These are phyloP conservation scores for Sordaria brevicollis DNA, from an alignment of 495 filamentous ascomycete genomes.

Conservation along the genomic window DNA sequence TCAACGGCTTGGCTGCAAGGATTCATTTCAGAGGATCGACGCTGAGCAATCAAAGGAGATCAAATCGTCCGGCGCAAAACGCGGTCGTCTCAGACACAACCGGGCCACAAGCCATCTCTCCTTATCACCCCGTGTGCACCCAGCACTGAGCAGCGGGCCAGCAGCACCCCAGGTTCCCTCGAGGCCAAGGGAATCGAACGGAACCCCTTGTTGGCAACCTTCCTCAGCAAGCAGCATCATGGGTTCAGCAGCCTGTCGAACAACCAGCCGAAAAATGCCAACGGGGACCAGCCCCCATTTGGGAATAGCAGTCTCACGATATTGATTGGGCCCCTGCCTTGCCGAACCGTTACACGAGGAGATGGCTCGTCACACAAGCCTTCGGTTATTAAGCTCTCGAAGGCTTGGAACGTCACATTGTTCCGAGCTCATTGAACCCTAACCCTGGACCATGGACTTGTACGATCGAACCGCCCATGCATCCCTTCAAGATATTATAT, in stretches of 20 bases:
- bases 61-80: slow-evolving; percentile 9
- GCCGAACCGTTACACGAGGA: neutral
- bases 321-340: neutral
- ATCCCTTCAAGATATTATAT: neutral
- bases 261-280: neutral
- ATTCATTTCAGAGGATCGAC: slow-evolving; percentile 4
- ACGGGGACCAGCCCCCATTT: neutral
- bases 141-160: too few relatives aligned
- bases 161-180: neutral
- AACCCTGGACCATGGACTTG: neutral
- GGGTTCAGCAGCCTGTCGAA: neutral
- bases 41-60: slow-evolving; percentile 10
- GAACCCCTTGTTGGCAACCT: neutral
- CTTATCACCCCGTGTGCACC: neutral
- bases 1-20: slow-evolving; percentile 1
- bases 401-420: neutral
- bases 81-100: slow-evolving; percentile 4
- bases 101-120: neutral
- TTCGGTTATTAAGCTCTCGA: neutral
- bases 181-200: neutral
- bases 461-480: neutral
- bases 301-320: neutral
- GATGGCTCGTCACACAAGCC: neutral
- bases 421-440: neutral
- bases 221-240: neutral